phyloP scores from a whole-genome alignment of 495 filamentous ascomycete genomes.

The Pseudomonodictys pantanalensis region DNA sequence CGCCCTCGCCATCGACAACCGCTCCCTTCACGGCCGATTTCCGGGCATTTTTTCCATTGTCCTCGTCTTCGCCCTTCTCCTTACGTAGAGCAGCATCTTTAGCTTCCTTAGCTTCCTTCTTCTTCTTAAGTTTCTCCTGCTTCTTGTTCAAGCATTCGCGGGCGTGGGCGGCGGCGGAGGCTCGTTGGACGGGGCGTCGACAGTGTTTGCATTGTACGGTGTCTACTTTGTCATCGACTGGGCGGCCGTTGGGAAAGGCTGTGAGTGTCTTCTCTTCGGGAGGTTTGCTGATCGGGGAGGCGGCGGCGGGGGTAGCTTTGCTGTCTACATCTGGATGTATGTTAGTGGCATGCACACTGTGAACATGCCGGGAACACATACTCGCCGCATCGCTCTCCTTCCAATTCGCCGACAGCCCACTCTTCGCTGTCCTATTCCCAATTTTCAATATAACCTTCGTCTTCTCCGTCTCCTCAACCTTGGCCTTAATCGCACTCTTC shows the following conservation, averaged over 20 bases:
- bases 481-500: constrained; percentile 6
- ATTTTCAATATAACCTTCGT: constrained; percentile 33
- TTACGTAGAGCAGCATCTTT: constrained; percentile 51
- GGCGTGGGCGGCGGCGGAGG: constrained; percentile 39
- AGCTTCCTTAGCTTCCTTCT: constrained; percentile 49
- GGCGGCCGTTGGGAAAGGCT: constrained; percentile 70
- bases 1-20: constrained; percentile 54
- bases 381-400: constrained; percentile 34
- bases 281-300: constrained; percentile 65
- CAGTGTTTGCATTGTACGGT: constrained; percentile 46
- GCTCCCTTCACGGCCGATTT: constrained; percentile 64
- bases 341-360: background rate
- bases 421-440: constrained; percentile 31
- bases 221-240: constrained; percentile 47
- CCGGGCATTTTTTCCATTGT: constrained; percentile 40
- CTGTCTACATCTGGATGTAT: constrained; percentile 15
- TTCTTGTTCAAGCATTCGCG: constrained; percentile 47
- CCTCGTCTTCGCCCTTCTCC: constrained; percentile 41
- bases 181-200: constrained; percentile 42
- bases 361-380: constrained; percentile 6
- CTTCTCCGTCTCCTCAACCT: constrained; percentile 24
- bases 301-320: constrained; percentile 1
- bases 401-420: constrained; percentile 35
- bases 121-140: constrained; percentile 48
- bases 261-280: constrained; percentile 66